Evolutionary conservation across 352 stramenopile genomes (phyloP).

Genomic region (Lagenidium giganteum): DNA sequence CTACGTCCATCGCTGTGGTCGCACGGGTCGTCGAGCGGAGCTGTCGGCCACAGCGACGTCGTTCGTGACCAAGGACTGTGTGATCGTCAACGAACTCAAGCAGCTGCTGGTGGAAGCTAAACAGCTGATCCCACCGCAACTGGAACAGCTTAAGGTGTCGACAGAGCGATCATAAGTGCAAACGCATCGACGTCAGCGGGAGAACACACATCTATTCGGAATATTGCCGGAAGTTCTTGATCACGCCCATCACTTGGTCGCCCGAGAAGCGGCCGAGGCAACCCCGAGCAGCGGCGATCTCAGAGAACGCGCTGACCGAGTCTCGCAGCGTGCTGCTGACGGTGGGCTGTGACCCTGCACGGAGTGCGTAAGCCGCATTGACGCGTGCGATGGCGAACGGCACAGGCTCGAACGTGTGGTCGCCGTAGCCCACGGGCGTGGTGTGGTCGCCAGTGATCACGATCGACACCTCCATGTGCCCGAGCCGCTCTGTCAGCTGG

Average conservation of each 20-base stretch:
- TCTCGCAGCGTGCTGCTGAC: slow-evolving; percentile 28
- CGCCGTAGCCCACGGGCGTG: slow-evolving; percentile 70
- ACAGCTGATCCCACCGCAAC: slow-evolving; percentile 39
- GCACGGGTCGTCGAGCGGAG: slow-evolving; percentile 46
- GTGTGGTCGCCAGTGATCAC: slow-evolving; percentile 75
- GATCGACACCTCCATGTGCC: slow-evolving; percentile 42
- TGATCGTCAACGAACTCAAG: slow-evolving; percentile 45
- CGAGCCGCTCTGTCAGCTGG: slow-evolving; percentile 16
- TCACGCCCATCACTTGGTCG: slow-evolving; percentile 67
- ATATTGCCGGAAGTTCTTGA: slow-evolving; percentile 66
- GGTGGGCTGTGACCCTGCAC: not conserved
- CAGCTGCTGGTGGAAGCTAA: slow-evolving; percentile 34
- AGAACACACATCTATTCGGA: too few species aligned
- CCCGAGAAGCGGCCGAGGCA: slow-evolving; percentile 63
- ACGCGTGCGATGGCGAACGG: slow-evolving; percentile 58
- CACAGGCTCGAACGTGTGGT: slow-evolving; percentile 78
- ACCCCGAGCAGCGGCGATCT: slow-evolving; percentile 45
- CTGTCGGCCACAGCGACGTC: slow-evolving; percentile 26
- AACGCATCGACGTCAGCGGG: too few species aligned
- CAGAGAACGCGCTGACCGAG: slow-evolving; percentile 45
- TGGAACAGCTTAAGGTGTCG: too few species aligned
- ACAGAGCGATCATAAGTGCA: too few species aligned
- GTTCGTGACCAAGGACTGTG: slow-evolving; percentile 53
- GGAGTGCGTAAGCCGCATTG: slow-evolving; percentile 17
- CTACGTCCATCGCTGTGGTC: slow-evolving; percentile 88